These are phyloP conservation scores for Aureobasidium sp. DNA, from an alignment of 2,329 filamentous ascomycete species.

Conservation along the genomic window DNA sequence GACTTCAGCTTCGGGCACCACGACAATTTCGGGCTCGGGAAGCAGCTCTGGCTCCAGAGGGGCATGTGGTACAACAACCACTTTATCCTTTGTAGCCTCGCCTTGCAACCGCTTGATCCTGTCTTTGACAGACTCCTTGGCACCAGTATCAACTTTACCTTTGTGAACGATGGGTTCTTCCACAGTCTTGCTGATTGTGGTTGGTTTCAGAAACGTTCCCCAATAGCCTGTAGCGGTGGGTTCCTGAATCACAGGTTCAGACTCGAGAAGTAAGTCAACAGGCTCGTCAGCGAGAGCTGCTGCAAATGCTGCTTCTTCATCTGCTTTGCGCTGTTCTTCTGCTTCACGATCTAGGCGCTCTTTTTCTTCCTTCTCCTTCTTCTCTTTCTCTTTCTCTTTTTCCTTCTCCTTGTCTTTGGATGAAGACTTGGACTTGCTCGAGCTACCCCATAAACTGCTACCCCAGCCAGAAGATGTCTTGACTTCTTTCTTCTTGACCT, in stretches of 20 bases:
- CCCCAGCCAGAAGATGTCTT: conserved; percentile 26
- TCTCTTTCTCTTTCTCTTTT: conserved; percentile 38
- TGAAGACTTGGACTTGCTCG: conserved; percentile 30
- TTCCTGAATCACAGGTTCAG: conserved; percentile 22
- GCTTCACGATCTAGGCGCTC: conserved; percentile 30
- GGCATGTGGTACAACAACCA: conserved; percentile 15
- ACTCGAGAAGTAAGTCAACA: conserved; percentile 28
- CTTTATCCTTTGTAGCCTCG: conserved; percentile 24
- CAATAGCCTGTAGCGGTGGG: conserved; percentile 37
- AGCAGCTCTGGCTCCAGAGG: conserved; percentile 20
- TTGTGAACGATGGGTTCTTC: conserved; percentile 39
- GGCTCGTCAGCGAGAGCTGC: conserved; percentile 31
- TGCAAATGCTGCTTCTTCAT: conserved; percentile 30
- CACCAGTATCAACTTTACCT: conserved; percentile 35
- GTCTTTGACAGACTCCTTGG: conserved; percentile 45
- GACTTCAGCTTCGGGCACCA: conserved; percentile 9
- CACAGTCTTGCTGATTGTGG: conserved; percentile 36
- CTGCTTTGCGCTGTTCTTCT: conserved; percentile 27
- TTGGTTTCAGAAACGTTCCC: conserved; percentile 40
- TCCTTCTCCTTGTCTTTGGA: conserved; percentile 30
- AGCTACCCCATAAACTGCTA: conserved; percentile 23
- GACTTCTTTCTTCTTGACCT: conserved; percentile 38
- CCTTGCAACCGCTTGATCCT: conserved; percentile 43
- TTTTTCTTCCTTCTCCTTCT: conserved; percentile 31
- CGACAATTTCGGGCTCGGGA: conserved; percentile 25